Evolutionary conservation across 176 grass and related monocot species (phyloP).

Genomic region (Rhynchospora breviuscula): DNA sequence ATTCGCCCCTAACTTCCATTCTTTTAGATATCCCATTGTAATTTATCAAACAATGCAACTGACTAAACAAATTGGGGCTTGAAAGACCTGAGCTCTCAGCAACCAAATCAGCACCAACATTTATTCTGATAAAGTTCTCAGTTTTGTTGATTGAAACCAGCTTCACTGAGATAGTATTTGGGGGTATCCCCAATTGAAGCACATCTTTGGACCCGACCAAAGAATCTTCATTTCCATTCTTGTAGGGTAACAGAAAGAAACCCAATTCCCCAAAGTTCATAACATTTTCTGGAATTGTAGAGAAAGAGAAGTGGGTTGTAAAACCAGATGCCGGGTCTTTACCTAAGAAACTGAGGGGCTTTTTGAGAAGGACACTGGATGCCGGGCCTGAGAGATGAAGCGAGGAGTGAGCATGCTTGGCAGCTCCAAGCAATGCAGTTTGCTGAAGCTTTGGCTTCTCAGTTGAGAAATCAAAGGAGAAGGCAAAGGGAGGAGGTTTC

Average conservation of each 20-base stretch:
- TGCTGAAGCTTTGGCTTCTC: not conserved
- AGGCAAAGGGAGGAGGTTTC: constrained; percentile 4
- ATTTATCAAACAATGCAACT: constrained; percentile 6
- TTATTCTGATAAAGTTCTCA: constrained; percentile 14
- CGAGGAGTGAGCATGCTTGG: not conserved
- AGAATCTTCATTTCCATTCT: not conserved
- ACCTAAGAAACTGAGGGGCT: not conserved
- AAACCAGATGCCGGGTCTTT: not conserved
- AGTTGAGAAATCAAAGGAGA: constrained; percentile 24
- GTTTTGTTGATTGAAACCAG: constrained; percentile 13
- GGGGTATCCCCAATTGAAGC: constrained; percentile 8
- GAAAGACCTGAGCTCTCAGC: constrained; percentile 18
- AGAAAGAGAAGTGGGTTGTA: constrained; percentile 23
- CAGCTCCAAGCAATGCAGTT: not conserved
- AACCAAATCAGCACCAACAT: constrained; percentile 17
- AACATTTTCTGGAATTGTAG: constrained; percentile 3
- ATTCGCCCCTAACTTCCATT: constrained; percentile 12
- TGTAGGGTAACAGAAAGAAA: constrained; percentile 5
- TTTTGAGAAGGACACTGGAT: constrained; percentile 2
- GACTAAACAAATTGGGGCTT: not conserved
- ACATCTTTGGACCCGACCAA: not conserved
- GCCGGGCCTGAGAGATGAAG: not conserved
- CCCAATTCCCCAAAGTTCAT: constrained; percentile 10
- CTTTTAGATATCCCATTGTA: constrained; percentile 22
- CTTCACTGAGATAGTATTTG: constrained; percentile 17